These are phyloP conservation scores for Botrytis squamosa DNA, from an alignment of 2,329 filamentous ascomycete species.

Conservation along the genomic window DNA sequence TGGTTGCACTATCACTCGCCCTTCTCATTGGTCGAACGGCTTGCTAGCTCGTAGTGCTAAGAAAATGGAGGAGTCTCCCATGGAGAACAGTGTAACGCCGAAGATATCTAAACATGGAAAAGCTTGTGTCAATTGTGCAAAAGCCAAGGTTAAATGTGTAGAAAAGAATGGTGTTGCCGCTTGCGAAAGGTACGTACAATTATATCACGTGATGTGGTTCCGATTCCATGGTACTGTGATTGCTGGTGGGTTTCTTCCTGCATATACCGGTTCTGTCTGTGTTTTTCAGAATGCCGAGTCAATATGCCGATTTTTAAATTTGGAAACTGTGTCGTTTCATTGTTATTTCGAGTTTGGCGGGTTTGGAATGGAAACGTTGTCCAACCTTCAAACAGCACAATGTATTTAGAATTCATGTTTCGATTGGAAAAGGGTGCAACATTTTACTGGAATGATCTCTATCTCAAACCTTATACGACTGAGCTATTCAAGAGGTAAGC, in stretches of 20 bases:
- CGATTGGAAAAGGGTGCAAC: neutral
- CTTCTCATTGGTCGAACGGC: neutral
- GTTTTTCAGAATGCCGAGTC: neutral
- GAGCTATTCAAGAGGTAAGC: neutral
- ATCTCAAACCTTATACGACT: too few species aligned
- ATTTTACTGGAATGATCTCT: too few species aligned
- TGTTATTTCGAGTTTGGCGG: neutral
- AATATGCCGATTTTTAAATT: neutral
- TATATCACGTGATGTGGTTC: neutral
- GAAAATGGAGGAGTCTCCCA: neutral
- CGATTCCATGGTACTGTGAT: neutral
- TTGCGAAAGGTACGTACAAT: slow-evolving; percentile 17
- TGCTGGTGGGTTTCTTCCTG: neutral
- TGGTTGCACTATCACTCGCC: neutral
- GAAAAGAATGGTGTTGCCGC: neutral
- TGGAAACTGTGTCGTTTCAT: too few species aligned
- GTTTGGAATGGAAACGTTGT: neutral
- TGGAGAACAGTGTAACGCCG: neutral
- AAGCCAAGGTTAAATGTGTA: slow-evolving; percentile 17
- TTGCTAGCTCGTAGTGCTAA: neutral
- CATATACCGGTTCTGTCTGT: neutral
- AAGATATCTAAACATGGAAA: slow-evolving; percentile 13
- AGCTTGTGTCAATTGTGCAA: slow-evolving; percentile 16
- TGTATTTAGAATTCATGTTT: neutral
- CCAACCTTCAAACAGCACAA: neutral